These are phyloP conservation scores for Nitzschia putrida DNA, from an alignment of 108 stramenopile species.

Conservation along the genomic window DNA sequence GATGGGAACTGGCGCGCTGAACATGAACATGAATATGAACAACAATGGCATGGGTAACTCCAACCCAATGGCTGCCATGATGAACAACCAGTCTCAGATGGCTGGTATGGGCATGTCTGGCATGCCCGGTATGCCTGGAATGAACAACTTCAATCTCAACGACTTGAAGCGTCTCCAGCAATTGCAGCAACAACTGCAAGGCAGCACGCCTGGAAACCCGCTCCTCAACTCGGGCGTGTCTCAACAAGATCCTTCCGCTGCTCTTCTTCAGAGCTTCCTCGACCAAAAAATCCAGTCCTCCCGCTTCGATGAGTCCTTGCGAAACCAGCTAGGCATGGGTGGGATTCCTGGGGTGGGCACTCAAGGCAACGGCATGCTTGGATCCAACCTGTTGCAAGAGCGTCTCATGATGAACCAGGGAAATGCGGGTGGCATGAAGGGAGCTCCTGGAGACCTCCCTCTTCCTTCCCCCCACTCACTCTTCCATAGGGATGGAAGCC, in stretches of 20 bases:
- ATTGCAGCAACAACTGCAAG: conserved; percentile 30
- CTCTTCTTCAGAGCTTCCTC: conserved; percentile 17
- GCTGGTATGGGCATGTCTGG: conserved; percentile 20
- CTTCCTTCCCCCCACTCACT: conserved; percentile 42
- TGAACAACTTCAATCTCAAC: conserved; percentile 24
- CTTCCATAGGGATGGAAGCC: conserved; percentile 40
- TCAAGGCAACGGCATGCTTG: conserved; percentile 20
- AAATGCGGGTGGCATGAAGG: conserved; percentile 9
- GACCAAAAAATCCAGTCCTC: conserved; percentile 24
- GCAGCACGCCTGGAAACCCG: conserved; percentile 9
- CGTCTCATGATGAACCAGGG: conserved; percentile 31
- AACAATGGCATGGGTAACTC: conserved; percentile 17
- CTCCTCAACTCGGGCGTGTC: not conserved
- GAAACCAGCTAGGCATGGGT: conserved; percentile 6
- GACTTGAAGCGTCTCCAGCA: conserved; percentile 31
- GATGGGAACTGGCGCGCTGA: conserved; percentile 14
- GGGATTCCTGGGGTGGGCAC: conserved; percentile 1
- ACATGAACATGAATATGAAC: conserved; percentile 17
- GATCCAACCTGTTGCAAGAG: conserved; percentile 21
- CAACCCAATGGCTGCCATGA: conserved; percentile 12
- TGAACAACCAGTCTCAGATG: conserved; percentile 22
- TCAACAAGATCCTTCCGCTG: conserved; percentile 18
- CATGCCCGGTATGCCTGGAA: conserved; percentile 12
- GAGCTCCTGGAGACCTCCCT: conserved; percentile 6
- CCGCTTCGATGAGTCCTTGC: conserved; percentile 18